These are phyloP conservation scores for Heliamphora exappendiculata DNA, from an alignment of 148 eudicot species.

Conservation along the genomic window DNA sequence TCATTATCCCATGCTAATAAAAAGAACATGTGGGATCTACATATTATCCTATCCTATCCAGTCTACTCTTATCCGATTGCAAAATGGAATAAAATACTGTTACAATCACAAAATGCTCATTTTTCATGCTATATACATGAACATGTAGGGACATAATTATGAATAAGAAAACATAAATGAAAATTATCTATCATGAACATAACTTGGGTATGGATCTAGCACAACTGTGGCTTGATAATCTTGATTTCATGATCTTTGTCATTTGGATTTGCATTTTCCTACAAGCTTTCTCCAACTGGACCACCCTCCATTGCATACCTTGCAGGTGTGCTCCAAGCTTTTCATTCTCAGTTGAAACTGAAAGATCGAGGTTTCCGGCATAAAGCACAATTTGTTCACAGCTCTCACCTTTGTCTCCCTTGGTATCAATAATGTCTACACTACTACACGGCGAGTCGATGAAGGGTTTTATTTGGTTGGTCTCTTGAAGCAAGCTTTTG, in stretches of 20 bases:
- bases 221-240: constrained; percentile 31
- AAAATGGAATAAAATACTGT: background rate
- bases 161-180: background rate
- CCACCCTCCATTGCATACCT: constrained; percentile 69
- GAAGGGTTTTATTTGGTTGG: constrained; percentile 20
- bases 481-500: constrained; percentile 41
- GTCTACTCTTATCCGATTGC: too few species aligned
- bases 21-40: too few species aligned
- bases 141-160: background rate
- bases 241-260: constrained; percentile 58
- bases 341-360: constrained; percentile 40
- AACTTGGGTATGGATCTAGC: constrained; percentile 55
- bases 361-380: constrained; percentile 35
- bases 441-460: constrained; percentile 28
- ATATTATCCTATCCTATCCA: too few species aligned
- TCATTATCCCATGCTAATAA: too few species aligned
- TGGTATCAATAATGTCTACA: constrained; percentile 1
- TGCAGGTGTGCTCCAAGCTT: constrained; percentile 50
- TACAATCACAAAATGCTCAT: background rate
- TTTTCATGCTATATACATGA: constrained; percentile 17
- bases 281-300: constrained; percentile 68
- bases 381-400: constrained; percentile 35
- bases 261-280: constrained; percentile 67
- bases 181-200: constrained; percentile 39
- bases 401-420: constrained; percentile 16